Conservation (phyloP, 495 filamentous ascomycete genomes). For the Pyrenula massariospora region DNA sequence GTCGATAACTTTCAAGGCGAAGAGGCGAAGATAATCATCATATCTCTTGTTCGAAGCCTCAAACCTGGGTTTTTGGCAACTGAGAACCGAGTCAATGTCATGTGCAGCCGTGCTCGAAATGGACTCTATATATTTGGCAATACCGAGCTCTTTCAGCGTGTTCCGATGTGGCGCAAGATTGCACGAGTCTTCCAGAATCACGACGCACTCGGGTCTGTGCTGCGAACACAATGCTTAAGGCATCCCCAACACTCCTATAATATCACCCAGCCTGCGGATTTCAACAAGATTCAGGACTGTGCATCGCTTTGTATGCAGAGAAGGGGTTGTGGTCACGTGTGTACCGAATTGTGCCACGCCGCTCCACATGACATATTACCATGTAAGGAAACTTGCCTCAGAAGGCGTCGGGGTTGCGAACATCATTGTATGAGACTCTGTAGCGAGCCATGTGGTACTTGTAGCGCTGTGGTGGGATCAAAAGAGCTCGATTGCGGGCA, state of each 20-base stretch:
- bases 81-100: neutral
- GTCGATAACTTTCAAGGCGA: slow-evolving; percentile 70
- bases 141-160: slow-evolving; percentile 35
- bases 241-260: slow-evolving; percentile 48
- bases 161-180: slow-evolving; percentile 63
- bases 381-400: neutral
- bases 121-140: slow-evolving; percentile 85
- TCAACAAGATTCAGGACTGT: slow-evolving; percentile 15
- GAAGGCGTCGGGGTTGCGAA: neutral
- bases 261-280: slow-evolving; percentile 51
- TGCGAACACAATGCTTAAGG: slow-evolving; percentile 55
- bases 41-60: slow-evolving; percentile 58
- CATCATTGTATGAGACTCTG: neutral
- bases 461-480: neutral
- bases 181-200: slow-evolving; percentile 36
- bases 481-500: neutral
- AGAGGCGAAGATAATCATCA: slow-evolving; percentile 61
- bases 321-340: neutral
- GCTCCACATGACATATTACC: neutral
- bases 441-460: neutral
- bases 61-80: neutral
- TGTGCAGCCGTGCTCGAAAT: slow-evolving; percentile 49
- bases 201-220: slow-evolving; percentile 36
- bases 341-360: neutral
- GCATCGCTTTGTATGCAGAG: neutral